Evolutionary conservation across 2,329 filamentous ascomycete genomes (phyloP).

Genomic region (Westerdykella ornata): DNA sequence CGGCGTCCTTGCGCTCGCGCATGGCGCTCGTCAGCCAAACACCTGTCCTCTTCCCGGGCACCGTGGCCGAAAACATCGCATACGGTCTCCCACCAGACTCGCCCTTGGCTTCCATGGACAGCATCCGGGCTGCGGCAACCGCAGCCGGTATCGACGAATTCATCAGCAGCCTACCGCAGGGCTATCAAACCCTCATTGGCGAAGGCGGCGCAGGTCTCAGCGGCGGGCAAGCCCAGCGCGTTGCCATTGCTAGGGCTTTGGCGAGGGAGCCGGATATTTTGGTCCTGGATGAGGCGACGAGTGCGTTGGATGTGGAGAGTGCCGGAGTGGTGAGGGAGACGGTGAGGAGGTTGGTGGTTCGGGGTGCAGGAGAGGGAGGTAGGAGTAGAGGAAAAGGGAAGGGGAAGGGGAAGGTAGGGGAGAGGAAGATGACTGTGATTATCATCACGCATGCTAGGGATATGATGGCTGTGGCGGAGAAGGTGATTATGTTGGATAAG

Average conservation of each 20-base stretch:
- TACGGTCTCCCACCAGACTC: slow-evolving; percentile 63
- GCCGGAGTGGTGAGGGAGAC: slow-evolving; percentile 59
- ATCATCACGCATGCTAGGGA: slow-evolving; percentile 75
- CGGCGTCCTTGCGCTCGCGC: slow-evolving; percentile 52
- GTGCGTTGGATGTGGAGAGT: slow-evolving; percentile 65
- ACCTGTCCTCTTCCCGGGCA: slow-evolving; percentile 70
- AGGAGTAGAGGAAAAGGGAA: slow-evolving; percentile 4
- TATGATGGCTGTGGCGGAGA: slow-evolving; percentile 79
- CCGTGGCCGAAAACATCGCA: slow-evolving; percentile 71
- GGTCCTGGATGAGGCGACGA: slow-evolving; percentile 82
- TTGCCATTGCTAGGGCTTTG: slow-evolving; percentile 75
- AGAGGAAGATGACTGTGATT: slow-evolving; percentile 58
- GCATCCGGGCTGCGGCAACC: slow-evolving; percentile 47
- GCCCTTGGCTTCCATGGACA: slow-evolving; percentile 40
- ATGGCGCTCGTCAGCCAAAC: slow-evolving; percentile 65
- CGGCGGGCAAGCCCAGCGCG: slow-evolving; percentile 74
- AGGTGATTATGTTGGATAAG: slow-evolving; percentile 65
- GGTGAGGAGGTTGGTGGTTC: slow-evolving; percentile 48
- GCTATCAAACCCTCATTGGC: slow-evolving; percentile 68
- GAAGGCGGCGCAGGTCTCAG: slow-evolving; percentile 68
- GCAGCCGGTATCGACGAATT: slow-evolving; percentile 69
- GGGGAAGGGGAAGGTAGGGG: slow-evolving; percentile 11
- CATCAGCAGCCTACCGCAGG: slow-evolving; percentile 61
- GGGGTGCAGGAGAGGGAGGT: slow-evolving; percentile 8
- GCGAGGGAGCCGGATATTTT: slow-evolving; percentile 64